Percentiles rank a stretch among this genome's conserved stretches.
Conservation (phyloP, 163 green algal species). For the Coccomyxa subellipsoidea region DNA sequence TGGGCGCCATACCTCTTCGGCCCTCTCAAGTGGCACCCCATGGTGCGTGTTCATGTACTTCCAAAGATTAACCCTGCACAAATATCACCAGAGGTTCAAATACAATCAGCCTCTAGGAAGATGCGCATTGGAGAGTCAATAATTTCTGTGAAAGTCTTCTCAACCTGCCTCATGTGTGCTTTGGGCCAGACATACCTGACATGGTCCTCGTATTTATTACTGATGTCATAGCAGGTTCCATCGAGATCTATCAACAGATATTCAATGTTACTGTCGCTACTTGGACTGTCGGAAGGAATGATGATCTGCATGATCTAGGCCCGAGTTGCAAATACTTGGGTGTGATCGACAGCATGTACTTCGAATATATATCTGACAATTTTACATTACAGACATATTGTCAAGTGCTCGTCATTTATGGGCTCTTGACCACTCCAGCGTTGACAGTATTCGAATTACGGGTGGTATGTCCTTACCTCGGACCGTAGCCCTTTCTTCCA, state of each 20-base stretch:
- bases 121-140: too few species aligned
- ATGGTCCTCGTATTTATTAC: slow-evolving; percentile 31
- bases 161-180: too few species aligned
- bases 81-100: neutral
- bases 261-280: neutral
- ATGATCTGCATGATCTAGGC: neutral
- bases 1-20: slow-evolving; percentile 16
- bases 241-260: slow-evolving; percentile 21
- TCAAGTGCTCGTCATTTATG: too few species aligned
- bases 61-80: slow-evolving; percentile 22
- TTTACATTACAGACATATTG: too few species aligned
- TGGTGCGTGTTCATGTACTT: slow-evolving; percentile 26
- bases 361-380: too few species aligned
- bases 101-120: neutral
- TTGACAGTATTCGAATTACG: too few species aligned
- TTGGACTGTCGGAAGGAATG: neutral
- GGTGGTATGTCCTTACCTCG: too few species aligned
- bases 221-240: slow-evolving; percentile 25
- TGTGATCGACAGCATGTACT: too few species aligned
- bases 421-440: too few species aligned
- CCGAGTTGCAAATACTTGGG: neutral
- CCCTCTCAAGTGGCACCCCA: slow-evolving; percentile 12
- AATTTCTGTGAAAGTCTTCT: too few species aligned
- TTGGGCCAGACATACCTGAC: too few species aligned
- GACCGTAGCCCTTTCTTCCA: too few species aligned